Conservation (phyloP, 2,329 filamentous ascomycete genomes). For the Acarospora socialis region DNA sequence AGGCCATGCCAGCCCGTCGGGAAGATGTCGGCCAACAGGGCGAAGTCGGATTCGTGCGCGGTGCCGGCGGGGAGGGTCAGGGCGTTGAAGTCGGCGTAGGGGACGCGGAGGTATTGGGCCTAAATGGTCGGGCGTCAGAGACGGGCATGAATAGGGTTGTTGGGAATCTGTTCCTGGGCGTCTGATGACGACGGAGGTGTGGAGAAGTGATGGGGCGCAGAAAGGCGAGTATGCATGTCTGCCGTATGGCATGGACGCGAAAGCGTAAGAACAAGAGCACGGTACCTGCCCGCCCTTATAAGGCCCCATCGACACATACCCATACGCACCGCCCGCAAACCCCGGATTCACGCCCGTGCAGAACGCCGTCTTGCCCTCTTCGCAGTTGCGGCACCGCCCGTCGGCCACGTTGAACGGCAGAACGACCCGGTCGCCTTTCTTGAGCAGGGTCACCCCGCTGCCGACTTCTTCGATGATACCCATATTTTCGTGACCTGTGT, state of each 20-base stretch:
- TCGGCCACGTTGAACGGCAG: slow-evolving; percentile 53
- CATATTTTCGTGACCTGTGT: slow-evolving; percentile 45
- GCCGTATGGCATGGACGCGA: no score
- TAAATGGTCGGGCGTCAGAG: slow-evolving; percentile 39
- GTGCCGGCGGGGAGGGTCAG: slow-evolving; percentile 46
- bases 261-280: neutral
- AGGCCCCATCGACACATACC: slow-evolving; percentile 48
- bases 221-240: no score
- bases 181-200: neutral
- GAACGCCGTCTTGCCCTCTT: slow-evolving; percentile 50
- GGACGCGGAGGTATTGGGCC: slow-evolving; percentile 50
- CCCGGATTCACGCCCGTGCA: slow-evolving; percentile 50
- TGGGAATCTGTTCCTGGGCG: neutral
- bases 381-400: slow-evolving; percentile 48
- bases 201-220: neutral
- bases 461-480: slow-evolving; percentile 43
- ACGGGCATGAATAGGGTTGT: slow-evolving; percentile 12
- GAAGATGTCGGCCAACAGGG: slow-evolving; percentile 23
- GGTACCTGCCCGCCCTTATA: slow-evolving; percentile 25
- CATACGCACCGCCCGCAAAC: slow-evolving; percentile 45
- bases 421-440: slow-evolving; percentile 50
- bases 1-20: slow-evolving; percentile 27
- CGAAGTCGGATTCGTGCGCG: slow-evolving; percentile 23
- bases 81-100: slow-evolving; percentile 54
- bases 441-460: slow-evolving; percentile 43